These are phyloP conservation scores for Boletellus sp. DNA, from an alignment of 768 basidiomycete genomes.

Conservation along the genomic window DNA sequence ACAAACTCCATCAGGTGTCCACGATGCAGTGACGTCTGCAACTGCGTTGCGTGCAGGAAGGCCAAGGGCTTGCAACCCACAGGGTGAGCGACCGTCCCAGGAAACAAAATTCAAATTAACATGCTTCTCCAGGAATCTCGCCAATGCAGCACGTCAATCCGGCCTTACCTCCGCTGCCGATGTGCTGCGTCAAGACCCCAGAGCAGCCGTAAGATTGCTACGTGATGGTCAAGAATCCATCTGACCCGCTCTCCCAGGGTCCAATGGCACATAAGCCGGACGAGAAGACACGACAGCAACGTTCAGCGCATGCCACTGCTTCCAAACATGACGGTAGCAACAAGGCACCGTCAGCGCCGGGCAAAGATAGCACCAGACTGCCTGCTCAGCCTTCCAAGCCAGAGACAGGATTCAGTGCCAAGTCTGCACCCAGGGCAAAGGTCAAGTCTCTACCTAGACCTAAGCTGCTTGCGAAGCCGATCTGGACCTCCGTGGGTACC, in stretches of 20 bases:
- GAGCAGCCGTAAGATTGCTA: slow-evolving; percentile 26
- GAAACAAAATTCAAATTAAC: slow-evolving; percentile 8
- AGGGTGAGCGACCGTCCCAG: slow-evolving; percentile 41
- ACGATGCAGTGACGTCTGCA: slow-evolving; percentile 62
- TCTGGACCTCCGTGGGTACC: slow-evolving; percentile 51
- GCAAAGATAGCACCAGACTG: slow-evolving; percentile 8
- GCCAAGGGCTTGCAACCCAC: slow-evolving; percentile 55
- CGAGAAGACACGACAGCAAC: slow-evolving; percentile 15
- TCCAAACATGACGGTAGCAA: slow-evolving; percentile 2
- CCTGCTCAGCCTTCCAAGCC: slow-evolving; percentile 7
- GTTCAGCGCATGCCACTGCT: background rate
- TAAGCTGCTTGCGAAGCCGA: slow-evolving; percentile 42
- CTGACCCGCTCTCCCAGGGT: slow-evolving; percentile 22
- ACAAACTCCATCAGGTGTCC: slow-evolving; percentile 52
- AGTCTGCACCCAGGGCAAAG: slow-evolving; percentile 19
- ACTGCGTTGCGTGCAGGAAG: slow-evolving; percentile 64
- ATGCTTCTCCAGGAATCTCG: slow-evolving; percentile 34
- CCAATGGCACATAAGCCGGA: slow-evolving; percentile 25
- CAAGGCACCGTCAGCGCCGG: slow-evolving; percentile 10
- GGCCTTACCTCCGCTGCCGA: slow-evolving; percentile 38
- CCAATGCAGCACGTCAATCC: slow-evolving; percentile 34
- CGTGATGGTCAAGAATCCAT: background rate
- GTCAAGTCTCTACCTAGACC: slow-evolving; percentile 28
- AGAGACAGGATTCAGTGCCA: slow-evolving; percentile 15
- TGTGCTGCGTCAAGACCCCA: slow-evolving; percentile 33